Evolutionary conservation across 441 rosid species (phyloP), one percentile per base, ranked within the genome.

Genomic region (Gossypium aridum): DNA sequence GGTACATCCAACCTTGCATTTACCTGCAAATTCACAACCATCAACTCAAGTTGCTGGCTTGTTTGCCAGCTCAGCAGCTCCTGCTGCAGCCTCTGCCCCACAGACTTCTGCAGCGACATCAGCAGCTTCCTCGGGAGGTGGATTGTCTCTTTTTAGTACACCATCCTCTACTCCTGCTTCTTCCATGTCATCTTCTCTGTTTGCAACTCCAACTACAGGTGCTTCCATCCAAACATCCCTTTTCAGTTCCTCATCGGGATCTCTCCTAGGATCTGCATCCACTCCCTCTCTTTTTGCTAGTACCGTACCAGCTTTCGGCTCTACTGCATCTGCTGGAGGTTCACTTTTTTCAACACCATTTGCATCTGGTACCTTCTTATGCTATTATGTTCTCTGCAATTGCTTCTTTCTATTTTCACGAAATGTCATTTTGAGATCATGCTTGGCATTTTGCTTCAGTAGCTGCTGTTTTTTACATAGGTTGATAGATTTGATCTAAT

Each of bases 1-100:
- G 75, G 97, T 89, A 51, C 98, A 96, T 81, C 99, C 99, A 79
- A 94, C 97, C 78, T 83, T 92, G 80, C 94, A 96, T 86, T 86
- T 96, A 81, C 97, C 95, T 82, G 76, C 91, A 63, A 85, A 62
- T 81, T 79, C 91, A 68, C 99, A 87, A 78, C 81, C 91, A 68
- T 89, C 98, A 72, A 87, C 88, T 1, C 98, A 90, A 70, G 92
- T 83, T 82, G 83, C 91, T 55, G 93, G 97, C 54, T 80, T 89
- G 71, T 77, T 88, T 76, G 73, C 94, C 3, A 80, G 81, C 86
- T 85, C 94, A 70, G 86, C 91, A 23, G 71, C 82, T 75, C 84
- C 90, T n/a, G 85, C 77, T 72, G 82, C 75, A 64, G 81, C 89
- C 53, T 79, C 82, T 74, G 71, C 88, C 73, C 85, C 84, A 65